These are phyloP conservation scores for Lactuca saligna DNA, from an alignment of 129 eudicot species.

Conservation along the genomic window DNA sequence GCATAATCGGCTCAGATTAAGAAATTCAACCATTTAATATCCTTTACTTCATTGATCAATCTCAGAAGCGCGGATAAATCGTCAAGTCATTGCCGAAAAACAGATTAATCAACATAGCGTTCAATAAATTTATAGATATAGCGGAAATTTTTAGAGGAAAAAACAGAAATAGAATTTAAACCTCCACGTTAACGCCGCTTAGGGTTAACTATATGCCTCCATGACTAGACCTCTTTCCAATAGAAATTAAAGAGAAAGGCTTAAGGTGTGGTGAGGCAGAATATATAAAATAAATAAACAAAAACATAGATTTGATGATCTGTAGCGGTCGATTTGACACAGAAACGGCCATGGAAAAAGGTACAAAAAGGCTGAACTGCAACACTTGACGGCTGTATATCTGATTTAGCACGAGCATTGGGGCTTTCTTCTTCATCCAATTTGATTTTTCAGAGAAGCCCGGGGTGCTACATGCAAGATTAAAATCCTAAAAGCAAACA, in stretches of 20 bases:
- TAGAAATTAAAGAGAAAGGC: constrained; percentile 31
- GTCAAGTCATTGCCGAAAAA: constrained; percentile 5
- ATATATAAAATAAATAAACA: background rate
- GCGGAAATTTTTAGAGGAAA: constrained; percentile 57
- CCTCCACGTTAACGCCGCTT: constrained; percentile 67
- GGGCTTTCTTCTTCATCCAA: constrained; percentile 59
- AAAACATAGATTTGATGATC: background rate
- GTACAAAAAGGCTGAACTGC: constrained; percentile 17
- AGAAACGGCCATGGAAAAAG: constrained; percentile 41
- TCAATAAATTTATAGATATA: background rate
- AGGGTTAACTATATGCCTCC: constrained; percentile 41
- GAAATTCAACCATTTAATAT: constrained; percentile 77
- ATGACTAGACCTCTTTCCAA: constrained; percentile 53
- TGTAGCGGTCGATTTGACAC: constrained; percentile 68
- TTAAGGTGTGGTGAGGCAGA: constrained; percentile 62
- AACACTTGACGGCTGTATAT: constrained; percentile 56
- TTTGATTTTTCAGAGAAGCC: constrained; percentile 54
- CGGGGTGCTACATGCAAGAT: constrained; percentile 64
- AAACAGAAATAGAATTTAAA: constrained; percentile 32
- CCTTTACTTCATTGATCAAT: constrained; percentile 53
- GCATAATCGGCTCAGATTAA: constrained; percentile 51
- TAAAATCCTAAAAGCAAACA: background rate
- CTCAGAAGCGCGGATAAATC: constrained; percentile 74
- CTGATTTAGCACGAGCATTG: constrained; percentile 66
- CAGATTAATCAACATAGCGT: background rate